A percentile compares a stretch with the other conserved stretches of the same genome.
Conservation (phyloP, 1,284 basidiomycete species). For the Crucibulum parvulum region DNA sequence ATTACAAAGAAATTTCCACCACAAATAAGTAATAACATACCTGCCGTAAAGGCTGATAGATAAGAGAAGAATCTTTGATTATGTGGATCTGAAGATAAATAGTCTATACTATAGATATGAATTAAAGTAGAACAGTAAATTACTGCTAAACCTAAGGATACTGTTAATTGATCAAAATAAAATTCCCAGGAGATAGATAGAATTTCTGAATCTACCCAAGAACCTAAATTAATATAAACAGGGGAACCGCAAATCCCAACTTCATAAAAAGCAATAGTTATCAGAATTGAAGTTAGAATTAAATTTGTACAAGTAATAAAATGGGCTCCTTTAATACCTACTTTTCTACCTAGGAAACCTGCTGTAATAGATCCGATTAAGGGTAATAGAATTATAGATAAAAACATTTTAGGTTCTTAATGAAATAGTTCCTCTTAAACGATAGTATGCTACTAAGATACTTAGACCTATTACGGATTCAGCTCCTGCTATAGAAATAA, state of each 20-base stretch:
- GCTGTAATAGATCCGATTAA: not conserved
- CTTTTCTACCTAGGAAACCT: conserved; percentile 3
- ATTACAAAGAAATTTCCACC: not conserved
- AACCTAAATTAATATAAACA: conserved; percentile 3
- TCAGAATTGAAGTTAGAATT: not conserved
- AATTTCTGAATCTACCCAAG: conserved; percentile 1
- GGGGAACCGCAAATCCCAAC: conserved; percentile 1
- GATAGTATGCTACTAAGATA: not conserved
- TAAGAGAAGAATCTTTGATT: conserved; percentile 2
- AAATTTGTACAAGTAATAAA: conserved; percentile 1
- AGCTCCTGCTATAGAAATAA: not conserved
- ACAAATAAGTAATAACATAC: conserved; percentile 1
- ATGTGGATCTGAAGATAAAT: not conserved
- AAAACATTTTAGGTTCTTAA: not conserved
- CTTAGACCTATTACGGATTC: not conserved
- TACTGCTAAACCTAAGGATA: conserved; percentile 4
- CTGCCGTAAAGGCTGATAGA: not conserved
- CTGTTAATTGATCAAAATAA: conserved; percentile 5
- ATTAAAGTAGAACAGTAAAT: conserved; percentile 1
- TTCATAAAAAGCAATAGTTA: conserved; percentile 1
- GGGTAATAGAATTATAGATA: not conserved
- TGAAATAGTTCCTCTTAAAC: not conserved
- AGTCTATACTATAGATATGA: conserved; percentile 2
- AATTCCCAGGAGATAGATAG: conserved; percentile 1
- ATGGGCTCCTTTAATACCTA: conserved; percentile 1